These are phyloP conservation scores for Mycena pura DNA, from an alignment of 768 basidiomycete genomes.

Conservation along the genomic window DNA sequence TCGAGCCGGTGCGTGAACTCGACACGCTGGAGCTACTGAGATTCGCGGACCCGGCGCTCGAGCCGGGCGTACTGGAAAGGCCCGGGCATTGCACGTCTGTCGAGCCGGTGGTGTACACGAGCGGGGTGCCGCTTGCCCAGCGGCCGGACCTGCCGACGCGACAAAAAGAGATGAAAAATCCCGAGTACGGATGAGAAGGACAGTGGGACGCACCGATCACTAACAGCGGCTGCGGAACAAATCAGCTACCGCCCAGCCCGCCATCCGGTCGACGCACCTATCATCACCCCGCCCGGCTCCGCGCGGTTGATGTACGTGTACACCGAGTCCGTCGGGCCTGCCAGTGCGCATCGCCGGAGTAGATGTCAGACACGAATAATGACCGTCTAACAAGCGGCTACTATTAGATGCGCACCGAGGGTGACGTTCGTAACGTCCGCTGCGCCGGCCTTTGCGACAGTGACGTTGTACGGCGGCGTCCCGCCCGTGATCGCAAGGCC, in stretches of 20 bases:
- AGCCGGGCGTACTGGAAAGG: too few relatives aligned
- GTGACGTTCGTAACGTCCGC: slow-evolving; percentile 2
- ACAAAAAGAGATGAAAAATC: background rate
- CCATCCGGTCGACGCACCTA: slow-evolving; percentile 12
- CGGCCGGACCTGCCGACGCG: slow-evolving; percentile 2
- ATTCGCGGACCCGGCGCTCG: too few relatives aligned
- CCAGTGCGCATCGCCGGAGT: background rate
- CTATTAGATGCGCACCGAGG: background rate
- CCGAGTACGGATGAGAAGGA: background rate
- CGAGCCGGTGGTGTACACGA: too few relatives aligned
- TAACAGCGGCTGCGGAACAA: slow-evolving; percentile 3
- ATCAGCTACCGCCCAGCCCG: too few relatives aligned
- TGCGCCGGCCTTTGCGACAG: background rate
- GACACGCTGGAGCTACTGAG: too few relatives aligned
- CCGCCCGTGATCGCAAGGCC: slow-evolving; percentile 4
- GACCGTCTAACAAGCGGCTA: background rate
- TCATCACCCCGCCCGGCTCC: background rate
- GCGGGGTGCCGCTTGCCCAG: too few relatives aligned
- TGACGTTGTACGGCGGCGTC: slow-evolving; percentile 12
- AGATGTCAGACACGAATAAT: background rate
- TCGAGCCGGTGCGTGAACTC: too few relatives aligned
- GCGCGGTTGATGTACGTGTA: slow-evolving; percentile 3
- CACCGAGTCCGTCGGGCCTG: background rate
- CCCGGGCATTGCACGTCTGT: too few relatives aligned
- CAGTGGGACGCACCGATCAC: slow-evolving; percentile 9